phyloP scores from a whole-genome alignment of 2,329 filamentous ascomycete species.

The Epicoccum sorghinum region DNA sequence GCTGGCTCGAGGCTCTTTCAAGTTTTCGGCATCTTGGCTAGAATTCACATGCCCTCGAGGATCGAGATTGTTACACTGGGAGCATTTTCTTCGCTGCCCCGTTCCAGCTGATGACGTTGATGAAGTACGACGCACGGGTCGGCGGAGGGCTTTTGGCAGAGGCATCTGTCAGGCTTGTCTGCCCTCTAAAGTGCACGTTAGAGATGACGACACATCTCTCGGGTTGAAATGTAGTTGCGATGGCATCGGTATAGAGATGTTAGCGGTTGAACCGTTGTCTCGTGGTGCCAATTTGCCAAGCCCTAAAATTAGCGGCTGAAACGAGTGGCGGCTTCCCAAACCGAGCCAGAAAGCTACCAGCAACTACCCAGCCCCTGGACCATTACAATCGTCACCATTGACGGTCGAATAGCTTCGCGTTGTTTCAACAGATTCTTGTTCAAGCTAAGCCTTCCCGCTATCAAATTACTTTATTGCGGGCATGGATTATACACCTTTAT shows the following conservation, averaged over 20 bases:
- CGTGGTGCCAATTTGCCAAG: background rate
- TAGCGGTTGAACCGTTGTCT: background rate
- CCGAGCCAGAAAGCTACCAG: background rate
- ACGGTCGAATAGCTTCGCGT: background rate
- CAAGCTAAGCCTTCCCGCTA: no score
- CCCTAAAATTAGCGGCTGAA: conserved; percentile 7
- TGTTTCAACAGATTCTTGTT: no score
- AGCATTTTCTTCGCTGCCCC: conserved; percentile 31
- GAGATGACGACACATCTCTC: conserved; percentile 9
- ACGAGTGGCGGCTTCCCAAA: conserved; percentile 2
- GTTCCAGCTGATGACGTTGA: conserved; percentile 18
- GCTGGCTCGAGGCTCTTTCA: conserved; percentile 23
- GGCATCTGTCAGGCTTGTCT: conserved; percentile 25
- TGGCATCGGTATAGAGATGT: background rate
- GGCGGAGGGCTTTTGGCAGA: conserved; percentile 30
- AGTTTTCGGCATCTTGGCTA: conserved; percentile 25
- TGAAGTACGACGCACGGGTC: conserved; percentile 20
- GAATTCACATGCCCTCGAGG: conserved; percentile 34
- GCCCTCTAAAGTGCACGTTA: background rate
- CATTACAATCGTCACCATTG: background rate
- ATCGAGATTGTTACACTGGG: conserved; percentile 38
- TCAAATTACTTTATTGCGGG: no score
- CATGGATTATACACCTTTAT: no score
- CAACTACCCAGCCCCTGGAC: background rate
- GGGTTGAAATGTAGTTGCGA: background rate